phyloP scores from a whole-genome alignment of 2,329 filamentous ascomycete genomes.

The Xylariaceae sp. region DNA sequence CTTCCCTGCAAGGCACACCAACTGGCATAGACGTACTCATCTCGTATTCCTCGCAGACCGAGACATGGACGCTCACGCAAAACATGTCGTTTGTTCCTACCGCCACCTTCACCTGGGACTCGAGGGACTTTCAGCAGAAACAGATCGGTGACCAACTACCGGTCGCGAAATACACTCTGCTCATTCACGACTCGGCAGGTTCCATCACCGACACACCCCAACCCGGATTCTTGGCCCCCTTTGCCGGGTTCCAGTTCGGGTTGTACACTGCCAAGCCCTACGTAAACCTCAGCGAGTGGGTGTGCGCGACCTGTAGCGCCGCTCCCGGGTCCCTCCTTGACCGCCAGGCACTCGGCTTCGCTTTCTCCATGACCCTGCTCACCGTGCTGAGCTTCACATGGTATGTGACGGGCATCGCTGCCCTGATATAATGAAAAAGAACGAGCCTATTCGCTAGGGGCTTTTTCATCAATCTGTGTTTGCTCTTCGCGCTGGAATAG shows the following conservation, averaged over 20 bases:
- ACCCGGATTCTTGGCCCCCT: conserved; percentile 51
- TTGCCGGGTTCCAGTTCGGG: conserved; percentile 48
- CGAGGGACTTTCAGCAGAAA: conserved; percentile 43
- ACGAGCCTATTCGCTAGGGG: background rate
- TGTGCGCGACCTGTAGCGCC: conserved; percentile 53
- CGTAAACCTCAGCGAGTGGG: conserved; percentile 46
- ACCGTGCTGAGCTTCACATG: conserved; percentile 58
- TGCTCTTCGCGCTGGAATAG: background rate
- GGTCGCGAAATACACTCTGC: conserved; percentile 53
- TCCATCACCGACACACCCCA: conserved; percentile 45
- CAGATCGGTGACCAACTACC: conserved; percentile 43
- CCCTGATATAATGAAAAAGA: conserved; percentile 26
- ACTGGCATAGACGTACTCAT: conserved; percentile 56
- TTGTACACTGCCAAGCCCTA: conserved; percentile 52
- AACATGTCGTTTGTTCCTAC: conserved; percentile 55
- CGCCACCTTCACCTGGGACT: conserved; percentile 54
- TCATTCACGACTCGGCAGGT: conserved; percentile 55
- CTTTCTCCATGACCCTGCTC: conserved; percentile 48
- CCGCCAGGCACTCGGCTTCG: conserved; percentile 44
- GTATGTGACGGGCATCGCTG: conserved; percentile 52
- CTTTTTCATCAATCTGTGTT: background rate
- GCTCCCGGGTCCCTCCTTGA: conserved; percentile 42
- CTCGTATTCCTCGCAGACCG: conserved; percentile 46
- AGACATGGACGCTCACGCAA: conserved; percentile 55
- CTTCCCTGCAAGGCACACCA: conserved; percentile 51